Conservation (phyloP, 2,329 filamentous ascomycete species). For the Macroventuria anomochaeta region DNA sequence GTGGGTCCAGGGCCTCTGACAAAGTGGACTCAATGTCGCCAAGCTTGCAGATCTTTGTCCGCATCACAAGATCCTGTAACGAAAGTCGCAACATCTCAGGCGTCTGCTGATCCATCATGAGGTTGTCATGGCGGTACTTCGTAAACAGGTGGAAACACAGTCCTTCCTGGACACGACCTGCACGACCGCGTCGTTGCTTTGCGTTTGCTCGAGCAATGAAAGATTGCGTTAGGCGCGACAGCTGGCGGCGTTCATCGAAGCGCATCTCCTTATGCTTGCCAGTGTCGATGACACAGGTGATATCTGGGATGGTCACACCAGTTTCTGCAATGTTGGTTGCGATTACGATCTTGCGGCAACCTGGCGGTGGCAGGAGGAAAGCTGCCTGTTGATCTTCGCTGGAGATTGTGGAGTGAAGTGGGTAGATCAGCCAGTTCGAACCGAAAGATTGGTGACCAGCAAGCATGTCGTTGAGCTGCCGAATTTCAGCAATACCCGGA, state of each 20-base stretch:
- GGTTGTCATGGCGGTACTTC: constrained; percentile 80
- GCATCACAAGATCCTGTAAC: constrained; percentile 90
- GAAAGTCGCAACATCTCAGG: constrained; percentile 96
- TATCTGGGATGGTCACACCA: constrained; percentile 96
- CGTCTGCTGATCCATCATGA: constrained; percentile 89
- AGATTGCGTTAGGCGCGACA: constrained; percentile 88
- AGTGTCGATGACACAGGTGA: constrained; percentile 95
- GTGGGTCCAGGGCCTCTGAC: constrained; percentile 85
- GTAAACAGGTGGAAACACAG: constrained; percentile 97
- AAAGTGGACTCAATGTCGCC: constrained; percentile 92
- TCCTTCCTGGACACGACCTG: constrained; percentile 92
- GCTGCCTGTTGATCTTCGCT: constrained; percentile 96
- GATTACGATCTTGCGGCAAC: constrained; percentile 88
- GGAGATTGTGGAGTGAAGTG: constrained; percentile 91
- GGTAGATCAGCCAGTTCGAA: constrained; percentile 82
- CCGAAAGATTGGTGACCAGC: constrained; percentile 77
- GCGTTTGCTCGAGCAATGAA: constrained; percentile 97
- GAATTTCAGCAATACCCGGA: constrained; percentile 91
- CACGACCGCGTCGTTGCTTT: constrained; percentile 90
- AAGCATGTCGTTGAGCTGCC: constrained; percentile 85
- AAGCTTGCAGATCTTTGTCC: constrained; percentile 96
- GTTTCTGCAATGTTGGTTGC: constrained; percentile 99
- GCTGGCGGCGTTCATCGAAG: constrained; percentile 89
- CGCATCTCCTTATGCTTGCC: constrained; percentile 98
- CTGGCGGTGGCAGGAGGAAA: constrained; percentile 82